Percentiles rank a stretch among this genome's conserved stretches.
Evolutionary conservation across 371 early-diverging fungal genomes (phyloP).

Genomic region (Circinella minor): DNA sequence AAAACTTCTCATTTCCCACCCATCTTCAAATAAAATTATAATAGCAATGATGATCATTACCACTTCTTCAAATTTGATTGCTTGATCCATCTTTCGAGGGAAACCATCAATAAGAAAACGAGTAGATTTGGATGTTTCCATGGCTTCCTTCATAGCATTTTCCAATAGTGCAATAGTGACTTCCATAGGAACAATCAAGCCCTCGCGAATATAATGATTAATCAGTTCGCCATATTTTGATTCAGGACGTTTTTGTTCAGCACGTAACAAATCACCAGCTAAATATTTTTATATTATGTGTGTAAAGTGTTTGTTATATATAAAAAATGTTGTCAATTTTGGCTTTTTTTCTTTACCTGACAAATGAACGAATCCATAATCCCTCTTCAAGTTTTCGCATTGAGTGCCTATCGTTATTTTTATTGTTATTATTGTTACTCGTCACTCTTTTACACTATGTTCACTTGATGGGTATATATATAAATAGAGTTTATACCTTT

Average conservation of each 20-base stretch:
- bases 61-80: conserved; percentile 87
- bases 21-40: too few relatives aligned
- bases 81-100: conserved; percentile 97
- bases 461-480: too few relatives aligned
- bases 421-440: too few relatives aligned
- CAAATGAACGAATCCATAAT: conserved; percentile 93
- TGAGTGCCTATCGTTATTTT: conserved; percentile 61
- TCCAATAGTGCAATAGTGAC: conserved; percentile 92
- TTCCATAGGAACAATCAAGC: conserved; percentile 94
- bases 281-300: not conserved
- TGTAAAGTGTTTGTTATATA: not conserved
- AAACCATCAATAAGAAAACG: conserved; percentile 96
- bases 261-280: conserved; percentile 96
- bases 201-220: conserved; percentile 88
- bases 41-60: conserved; percentile 25
- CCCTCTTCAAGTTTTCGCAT: conserved; percentile 84
- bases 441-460: too few relatives aligned
- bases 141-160: conserved; percentile 81
- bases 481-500: conserved; percentile 65
- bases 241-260: conserved; percentile 83
- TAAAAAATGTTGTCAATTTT: not conserved
- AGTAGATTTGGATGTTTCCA: conserved; percentile 46
- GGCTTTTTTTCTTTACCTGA: conserved; percentile 41
- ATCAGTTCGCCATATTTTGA: conserved; percentile 92
- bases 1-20: too few relatives aligned